Evolutionary conservation across 352 stramenopile genomes (phyloP).

Genomic region (Albugo candida): DNA sequence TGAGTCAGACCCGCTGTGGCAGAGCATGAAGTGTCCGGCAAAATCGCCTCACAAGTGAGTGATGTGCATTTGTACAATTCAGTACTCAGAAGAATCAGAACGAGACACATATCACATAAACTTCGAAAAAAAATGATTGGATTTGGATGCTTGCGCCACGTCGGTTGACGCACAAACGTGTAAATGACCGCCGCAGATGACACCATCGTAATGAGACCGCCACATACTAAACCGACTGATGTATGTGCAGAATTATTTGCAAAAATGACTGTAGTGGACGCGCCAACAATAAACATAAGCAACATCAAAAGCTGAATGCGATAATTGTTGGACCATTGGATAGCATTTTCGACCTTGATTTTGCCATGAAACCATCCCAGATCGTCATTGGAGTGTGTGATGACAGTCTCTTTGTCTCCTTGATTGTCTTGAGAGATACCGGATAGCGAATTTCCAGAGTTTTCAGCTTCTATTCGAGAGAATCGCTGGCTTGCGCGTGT

Average conservation of each 20-base stretch:
- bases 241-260: conserved; percentile 29
- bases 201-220: conserved; percentile 58
- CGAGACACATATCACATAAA: conserved; percentile 66
- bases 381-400: conserved; percentile 17
- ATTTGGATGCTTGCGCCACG: conserved; percentile 75
- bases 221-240: conserved; percentile 55
- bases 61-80: conserved; percentile 61
- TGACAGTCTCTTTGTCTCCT: too few species aligned
- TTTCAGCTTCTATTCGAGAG: too few species aligned
- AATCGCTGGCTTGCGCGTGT: too few species aligned
- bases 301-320: conserved; percentile 72
- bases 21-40: conserved; percentile 22
- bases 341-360: conserved; percentile 15
- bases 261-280: conserved; percentile 31
- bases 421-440: too few species aligned
- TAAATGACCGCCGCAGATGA: conserved; percentile 52
- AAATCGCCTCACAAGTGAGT: background rate
- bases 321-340: conserved; percentile 81
- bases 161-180: conserved; percentile 57
- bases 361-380: conserved; percentile 75
- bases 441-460: too few species aligned
- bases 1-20: conserved; percentile 55
- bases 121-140: conserved; percentile 76
- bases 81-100: conserved; percentile 51
- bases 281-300: conserved; percentile 41